Percentiles rank a stretch among this genome's conserved stretches.
Evolutionary conservation across 208 protist species (phyloP).

Genomic region (Crithidia acanthocephali): DNA sequence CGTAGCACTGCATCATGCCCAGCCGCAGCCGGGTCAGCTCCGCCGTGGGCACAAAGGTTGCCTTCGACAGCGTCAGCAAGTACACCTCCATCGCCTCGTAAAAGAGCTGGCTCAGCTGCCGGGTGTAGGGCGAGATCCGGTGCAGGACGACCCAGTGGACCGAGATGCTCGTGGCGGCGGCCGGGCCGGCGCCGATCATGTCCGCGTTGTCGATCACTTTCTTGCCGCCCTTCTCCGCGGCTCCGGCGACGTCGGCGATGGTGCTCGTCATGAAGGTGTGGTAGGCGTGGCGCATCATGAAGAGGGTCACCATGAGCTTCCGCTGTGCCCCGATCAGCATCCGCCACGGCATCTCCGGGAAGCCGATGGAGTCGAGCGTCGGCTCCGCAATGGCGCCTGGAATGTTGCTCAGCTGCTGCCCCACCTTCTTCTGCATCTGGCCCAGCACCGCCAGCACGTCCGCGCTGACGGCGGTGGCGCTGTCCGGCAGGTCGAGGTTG

Average conservation of each 20-base stretch:
- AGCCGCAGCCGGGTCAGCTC: constrained; percentile 78
- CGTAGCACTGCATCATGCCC: constrained; percentile 68
- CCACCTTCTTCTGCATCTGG: constrained; percentile 69
- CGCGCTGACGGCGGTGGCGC: constrained; percentile 59
- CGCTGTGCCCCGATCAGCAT: constrained; percentile 62
- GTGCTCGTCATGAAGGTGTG: constrained; percentile 82
- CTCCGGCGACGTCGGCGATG: constrained; percentile 26
- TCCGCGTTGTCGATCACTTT: constrained; percentile 15
- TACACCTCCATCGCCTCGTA: constrained; percentile 81
- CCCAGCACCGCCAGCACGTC: constrained; percentile 48
- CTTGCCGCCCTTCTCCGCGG: neutral
- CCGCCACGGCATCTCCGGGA: constrained; percentile 69
- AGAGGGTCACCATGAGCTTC: constrained; percentile 64
- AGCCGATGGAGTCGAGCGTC: constrained; percentile 81
- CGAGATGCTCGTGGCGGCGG: constrained; percentile 47
- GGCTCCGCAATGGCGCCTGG: constrained; percentile 65
- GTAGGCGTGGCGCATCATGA: constrained; percentile 87
- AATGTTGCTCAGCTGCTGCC: constrained; percentile 50
- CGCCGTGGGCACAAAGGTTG: constrained; percentile 69
- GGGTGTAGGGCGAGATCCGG: constrained; percentile 68
- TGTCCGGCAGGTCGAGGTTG: constrained; percentile 86
- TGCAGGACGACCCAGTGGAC: constrained; percentile 90
- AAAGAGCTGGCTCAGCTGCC: constrained; percentile 71
- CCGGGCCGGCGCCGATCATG: constrained; percentile 14
- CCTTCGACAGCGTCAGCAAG: constrained; percentile 64